phyloP scores from a whole-genome alignment of 1,284 basidiomycete species.

The Caloboletus firmus region DNA sequence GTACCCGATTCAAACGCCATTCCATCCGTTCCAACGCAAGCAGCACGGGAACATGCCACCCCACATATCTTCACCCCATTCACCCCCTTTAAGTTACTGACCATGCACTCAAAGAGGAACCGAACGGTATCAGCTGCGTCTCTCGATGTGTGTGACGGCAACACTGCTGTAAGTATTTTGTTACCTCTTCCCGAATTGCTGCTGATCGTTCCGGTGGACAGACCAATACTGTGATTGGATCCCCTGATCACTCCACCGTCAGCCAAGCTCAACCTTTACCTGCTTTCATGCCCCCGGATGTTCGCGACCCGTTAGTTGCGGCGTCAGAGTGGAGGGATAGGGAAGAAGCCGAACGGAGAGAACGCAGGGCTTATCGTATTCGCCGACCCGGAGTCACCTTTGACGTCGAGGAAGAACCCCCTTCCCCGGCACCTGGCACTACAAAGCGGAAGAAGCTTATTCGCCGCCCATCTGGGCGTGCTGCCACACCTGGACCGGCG shows the following conservation, averaged over 20 bases:
- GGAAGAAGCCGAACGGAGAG: conserved; percentile 43
- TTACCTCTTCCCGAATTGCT: not conserved
- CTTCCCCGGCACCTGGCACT: conserved; percentile 33
- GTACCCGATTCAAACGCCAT: conserved; percentile 31
- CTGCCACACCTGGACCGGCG: conserved; percentile 26
- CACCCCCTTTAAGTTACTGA: conserved; percentile 59
- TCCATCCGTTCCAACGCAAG: conserved; percentile 11
- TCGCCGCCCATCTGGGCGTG: conserved; percentile 33
- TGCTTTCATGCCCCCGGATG: conserved; percentile 54
- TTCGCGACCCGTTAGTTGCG: conserved; percentile 61
- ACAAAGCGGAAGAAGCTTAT: conserved; percentile 28
- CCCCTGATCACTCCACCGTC: conserved; percentile 67
- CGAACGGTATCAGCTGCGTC: conserved; percentile 72
- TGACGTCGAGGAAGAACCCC: conserved; percentile 56
- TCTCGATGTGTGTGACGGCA: conserved; percentile 72
- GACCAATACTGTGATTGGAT: conserved; percentile 71
- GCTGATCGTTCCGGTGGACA: conserved; percentile 29
- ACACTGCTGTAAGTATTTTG: conserved; percentile 54
- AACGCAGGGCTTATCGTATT: conserved; percentile 46
- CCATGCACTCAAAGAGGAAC: conserved; percentile 50
- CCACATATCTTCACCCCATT: conserved; percentile 59
- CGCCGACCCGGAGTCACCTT: conserved; percentile 70
- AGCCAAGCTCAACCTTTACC: conserved; percentile 49
- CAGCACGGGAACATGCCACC: conserved; percentile 36
- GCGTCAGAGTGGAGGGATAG: conserved; percentile 64